These are phyloP conservation scores for Chamaenerion angustifolium DNA, from an alignment of 345 rosid genomes.

Conservation along the genomic window DNA sequence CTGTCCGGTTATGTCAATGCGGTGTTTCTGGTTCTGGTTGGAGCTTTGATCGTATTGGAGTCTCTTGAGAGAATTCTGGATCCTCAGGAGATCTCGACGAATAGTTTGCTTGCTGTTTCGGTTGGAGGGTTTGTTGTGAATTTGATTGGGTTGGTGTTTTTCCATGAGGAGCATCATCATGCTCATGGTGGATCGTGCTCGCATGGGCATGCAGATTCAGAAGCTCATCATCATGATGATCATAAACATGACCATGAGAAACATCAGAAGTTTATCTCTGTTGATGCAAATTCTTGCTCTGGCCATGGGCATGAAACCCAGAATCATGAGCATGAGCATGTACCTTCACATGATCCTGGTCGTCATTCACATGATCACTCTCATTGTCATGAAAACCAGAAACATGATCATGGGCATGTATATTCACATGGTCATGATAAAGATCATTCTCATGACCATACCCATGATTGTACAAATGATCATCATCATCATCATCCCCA, in stretches of 20 bases:
- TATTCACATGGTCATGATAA: neutral
- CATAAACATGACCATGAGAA: slow-evolving; percentile 24
- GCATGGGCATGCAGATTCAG: slow-evolving; percentile 43
- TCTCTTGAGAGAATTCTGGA: slow-evolving; percentile 92
- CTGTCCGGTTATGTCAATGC: slow-evolving; percentile 91
- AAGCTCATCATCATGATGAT: slow-evolving; percentile 23
- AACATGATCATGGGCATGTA: slow-evolving; percentile 8
- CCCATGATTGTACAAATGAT: neutral
- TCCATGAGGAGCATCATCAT: slow-evolving; percentile 98
- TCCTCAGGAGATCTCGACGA: slow-evolving; percentile 88
- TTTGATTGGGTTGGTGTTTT: slow-evolving; percentile 76
- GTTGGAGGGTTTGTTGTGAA: slow-evolving; percentile 88
- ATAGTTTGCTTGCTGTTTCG: slow-evolving; percentile 68
- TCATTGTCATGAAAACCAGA: slow-evolving; percentile 6
- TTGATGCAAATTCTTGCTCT: slow-evolving; percentile 19
- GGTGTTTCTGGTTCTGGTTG: slow-evolving; percentile 77
- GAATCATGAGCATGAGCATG: slow-evolving; percentile 12
- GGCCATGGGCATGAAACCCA: slow-evolving; percentile 13
- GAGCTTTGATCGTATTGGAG: slow-evolving; percentile 82
- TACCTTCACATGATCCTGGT: slow-evolving; percentile 8
- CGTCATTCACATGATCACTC: slow-evolving; percentile 6
- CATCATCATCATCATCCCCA: slow-evolving; percentile 3
- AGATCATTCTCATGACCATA: slow-evolving; percentile 3
- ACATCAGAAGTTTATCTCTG: slow-evolving; percentile 22
- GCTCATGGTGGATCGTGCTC: slow-evolving; percentile 91